These are phyloP conservation scores for Barnettozyma sp. DNA, from an alignment of 805 yeast genomes.

Conservation along the genomic window DNA sequence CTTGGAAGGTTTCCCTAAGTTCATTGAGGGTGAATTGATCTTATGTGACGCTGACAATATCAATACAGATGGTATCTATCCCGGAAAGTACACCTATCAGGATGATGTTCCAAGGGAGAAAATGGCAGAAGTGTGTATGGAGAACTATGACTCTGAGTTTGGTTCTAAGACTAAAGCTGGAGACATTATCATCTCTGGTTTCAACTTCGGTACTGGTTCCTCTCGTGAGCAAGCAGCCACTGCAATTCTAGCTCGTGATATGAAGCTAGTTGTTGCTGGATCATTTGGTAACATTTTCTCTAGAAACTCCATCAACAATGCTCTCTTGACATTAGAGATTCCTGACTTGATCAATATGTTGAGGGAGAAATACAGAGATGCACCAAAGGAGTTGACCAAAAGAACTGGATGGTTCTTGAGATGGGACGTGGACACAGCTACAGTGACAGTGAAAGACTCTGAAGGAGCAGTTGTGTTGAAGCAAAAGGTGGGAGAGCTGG, in stretches of 20 bases:
- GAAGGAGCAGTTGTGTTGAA: slow-evolving; percentile 51
- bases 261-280: slow-evolving; percentile 90
- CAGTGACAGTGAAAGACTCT: slow-evolving; percentile 71
- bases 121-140: slow-evolving; percentile 99
- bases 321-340: slow-evolving; percentile 85
- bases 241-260: slow-evolving; percentile 90
- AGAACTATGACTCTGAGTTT: slow-evolving; percentile 91
- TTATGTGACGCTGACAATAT: slow-evolving; percentile 95
- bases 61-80: slow-evolving; percentile 98
- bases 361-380: slow-evolving; percentile 54
- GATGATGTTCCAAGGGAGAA: slow-evolving; percentile 91
- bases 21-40: slow-evolving; percentile 84
- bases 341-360: slow-evolving; percentile 78
- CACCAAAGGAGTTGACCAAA: slow-evolving; percentile 68
- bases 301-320: slow-evolving; percentile 94
- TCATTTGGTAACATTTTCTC: slow-evolving; percentile 96
- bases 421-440: slow-evolving; percentile 88
- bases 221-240: slow-evolving; percentile 99
- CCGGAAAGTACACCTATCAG: slow-evolving; percentile 98
- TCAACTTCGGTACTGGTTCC: slow-evolving; percentile 96
- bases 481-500: slow-evolving; percentile 93
- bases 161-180: slow-evolving; percentile 73
- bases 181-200: slow-evolving; percentile 89
- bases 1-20: slow-evolving; percentile 84
- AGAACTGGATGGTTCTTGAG: slow-evolving; percentile 91